Base-by-base conservation (phyloP, 257 asterid species). In the Marsdenia floribunda region DNA sequence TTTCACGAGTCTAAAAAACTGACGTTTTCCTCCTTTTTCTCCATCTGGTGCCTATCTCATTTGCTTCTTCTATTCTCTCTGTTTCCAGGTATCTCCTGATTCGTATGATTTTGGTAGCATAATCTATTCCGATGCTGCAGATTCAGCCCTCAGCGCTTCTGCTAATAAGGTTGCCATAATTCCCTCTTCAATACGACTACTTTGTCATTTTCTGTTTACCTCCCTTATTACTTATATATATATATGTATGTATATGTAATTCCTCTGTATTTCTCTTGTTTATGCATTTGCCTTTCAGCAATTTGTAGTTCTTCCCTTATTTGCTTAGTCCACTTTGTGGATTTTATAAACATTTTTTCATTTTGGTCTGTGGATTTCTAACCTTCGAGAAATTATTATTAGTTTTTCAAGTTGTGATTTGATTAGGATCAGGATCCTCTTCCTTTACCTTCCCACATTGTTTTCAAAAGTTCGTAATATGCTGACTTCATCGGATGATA, bases 101-200 rank as follows among this genome's bases (percentile, higher is more conserved):
- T 83, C 90, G 18, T 82, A 80, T 44, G 73, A 57, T 68, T 77
- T 71, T 74, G 19, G 19, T 13, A 57, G 37, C 52, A 24, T 47
- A 75, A 58, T 61, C 75, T 74, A 74, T 77, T 29, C 74, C 80
- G 70, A 84, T 78, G 78, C 81, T 73, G 80, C 64, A 66, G 83
- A 78, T 79, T 80, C 91, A 54, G 44, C 81, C 33, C 81, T 84
- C 59, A 86, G 87, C 75, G 69, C 85, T 80, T 73, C 76, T 42
- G 44, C 80, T 83, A 84, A 80, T 71, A 90, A 90, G 93, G 96
- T 92, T 63, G 5, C 24, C 18, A 63, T 63, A 63, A 35, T 10
- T 65, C 16, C 14, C 14, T 54, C 29, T 53, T 24, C 6, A 49
- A 52, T 19, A 61, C 61, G 21, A 50, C 73, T 73, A 61, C 37